Evolutionary conservation across 2,329 filamentous ascomycete species (phyloP), one percentile per base, ranked within the genome.

Genomic region (Talaromyces sp.): DNA sequence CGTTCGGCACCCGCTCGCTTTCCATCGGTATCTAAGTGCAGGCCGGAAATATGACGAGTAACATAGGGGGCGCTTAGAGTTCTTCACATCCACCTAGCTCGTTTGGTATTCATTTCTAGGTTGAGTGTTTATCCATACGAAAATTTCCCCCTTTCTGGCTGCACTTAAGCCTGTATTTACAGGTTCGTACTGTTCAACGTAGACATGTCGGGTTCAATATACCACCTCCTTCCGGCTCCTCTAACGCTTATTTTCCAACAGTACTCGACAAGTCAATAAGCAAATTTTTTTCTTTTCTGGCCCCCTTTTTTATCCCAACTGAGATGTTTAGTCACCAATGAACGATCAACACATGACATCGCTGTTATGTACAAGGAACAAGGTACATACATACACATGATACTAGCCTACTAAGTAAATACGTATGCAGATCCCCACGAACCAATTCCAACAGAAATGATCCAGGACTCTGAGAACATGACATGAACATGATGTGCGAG

Each of bases 271-370:
- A 47, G 45, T 25, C 45, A 25, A 47, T 9, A 33, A 35, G 27
- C 3, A 54, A 37, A 35, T n/a, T 15, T 54, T 56, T 39, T 25
- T 37, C 31, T 33, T 7, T 33, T 39, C 33, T 56, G 52, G 33
- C 19, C 52, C 52, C n/a, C 22, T 61, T 39, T 61, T 19, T 50
- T 15, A 19, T 17, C 10, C 58, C 47, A 37, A 10, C 10, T 5
- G 25, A 7, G 33, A 1, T 19, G n/a, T 9, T 22, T 22, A 4
- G 22, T 15, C 19, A 37, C 61, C 61, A 63, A 63, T 63, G 22
- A 63, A 33, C 39, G 27, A 31, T 15, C 39, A 56, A 57, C 61
- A 63, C 61, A 63, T 63, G 39, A 31, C 61, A 37, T 49, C n/a
- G 56, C 15, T 13, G 15, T 10, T 22, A 19, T 50, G 33, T 39